phyloP scores from a whole-genome alignment of 331 rosid species.

The Malus hybrid region DNA sequence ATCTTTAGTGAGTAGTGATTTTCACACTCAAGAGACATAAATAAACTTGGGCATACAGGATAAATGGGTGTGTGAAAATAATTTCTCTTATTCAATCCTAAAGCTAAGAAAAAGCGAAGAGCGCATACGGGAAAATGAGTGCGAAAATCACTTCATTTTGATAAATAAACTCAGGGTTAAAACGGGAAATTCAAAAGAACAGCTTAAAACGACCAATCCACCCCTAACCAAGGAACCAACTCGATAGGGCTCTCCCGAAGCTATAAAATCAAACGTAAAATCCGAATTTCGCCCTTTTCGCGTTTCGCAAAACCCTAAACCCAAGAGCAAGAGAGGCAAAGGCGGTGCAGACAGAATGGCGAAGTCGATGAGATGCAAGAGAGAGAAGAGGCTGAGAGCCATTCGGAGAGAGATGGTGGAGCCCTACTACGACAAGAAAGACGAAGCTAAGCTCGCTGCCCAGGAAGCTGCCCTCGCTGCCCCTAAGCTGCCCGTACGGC shows the following conservation, averaged over 20 bases:
- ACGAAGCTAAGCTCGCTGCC: constrained; percentile 76
- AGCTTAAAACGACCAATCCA: background rate
- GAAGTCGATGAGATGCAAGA: constrained; percentile 85
- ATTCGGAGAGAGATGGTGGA: constrained; percentile 80
- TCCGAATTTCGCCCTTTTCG: too few relatives aligned
- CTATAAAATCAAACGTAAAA: background rate
- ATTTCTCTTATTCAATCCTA: background rate
- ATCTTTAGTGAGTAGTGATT: too few relatives aligned
- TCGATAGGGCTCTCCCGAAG: background rate
- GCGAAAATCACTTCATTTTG: background rate
- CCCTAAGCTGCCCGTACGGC: constrained; percentile 63
- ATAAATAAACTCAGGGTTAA: background rate
- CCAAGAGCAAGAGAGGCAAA: background rate
- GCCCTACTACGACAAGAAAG: constrained; percentile 80
- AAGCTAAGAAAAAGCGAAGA: background rate
- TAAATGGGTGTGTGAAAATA: too few relatives aligned
- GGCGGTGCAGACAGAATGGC: constrained; percentile 48
- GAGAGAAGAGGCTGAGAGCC: constrained; percentile 82
- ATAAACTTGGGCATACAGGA: too few relatives aligned
- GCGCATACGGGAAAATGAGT: accelerated
- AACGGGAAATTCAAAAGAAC: background rate
- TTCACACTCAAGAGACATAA: background rate
- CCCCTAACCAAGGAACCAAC: background rate
- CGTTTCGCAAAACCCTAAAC: constrained; percentile 13
- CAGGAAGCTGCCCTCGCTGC: constrained; percentile 92